Percentiles rank a stretch among this genome's conserved stretches.
These are phyloP conservation scores for Populus nigra DNA, from an alignment of 345 rosid species.

Conservation along the genomic window DNA sequence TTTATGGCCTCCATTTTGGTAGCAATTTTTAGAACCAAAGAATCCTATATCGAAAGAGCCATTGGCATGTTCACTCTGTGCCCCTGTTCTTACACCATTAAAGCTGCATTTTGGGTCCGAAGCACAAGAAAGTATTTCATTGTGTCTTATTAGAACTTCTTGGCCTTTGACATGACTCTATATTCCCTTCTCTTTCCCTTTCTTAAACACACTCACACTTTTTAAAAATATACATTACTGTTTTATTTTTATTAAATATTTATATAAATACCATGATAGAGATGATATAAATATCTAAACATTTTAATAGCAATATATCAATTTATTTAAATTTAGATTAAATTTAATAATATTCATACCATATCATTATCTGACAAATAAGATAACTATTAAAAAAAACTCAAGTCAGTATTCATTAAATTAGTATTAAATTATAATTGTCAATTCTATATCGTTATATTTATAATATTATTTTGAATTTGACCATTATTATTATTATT, in stretches of 20 bases:
- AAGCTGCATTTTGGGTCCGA: constrained; percentile 35
- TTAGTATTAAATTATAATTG: no score
- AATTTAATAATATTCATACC: no score
- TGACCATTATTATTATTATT: background rate
- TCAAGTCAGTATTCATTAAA: rapidly evolving
- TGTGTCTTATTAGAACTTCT: constrained; percentile 14
- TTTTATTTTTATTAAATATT: no score
- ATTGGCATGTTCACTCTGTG: constrained; percentile 9
- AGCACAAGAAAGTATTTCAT: constrained; percentile 21
- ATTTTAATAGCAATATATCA: no score
- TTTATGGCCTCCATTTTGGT: constrained; percentile 38
- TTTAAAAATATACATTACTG: no score
- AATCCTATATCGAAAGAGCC: constrained; percentile 22
- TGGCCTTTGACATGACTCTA: constrained; percentile 14
- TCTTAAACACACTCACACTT: background rate
- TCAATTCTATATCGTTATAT: no score
- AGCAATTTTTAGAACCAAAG: constrained; percentile 29
- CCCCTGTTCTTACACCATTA: constrained; percentile 10
- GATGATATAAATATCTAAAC: no score
- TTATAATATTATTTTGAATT: no score
- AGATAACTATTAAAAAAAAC: no score
- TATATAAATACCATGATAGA: no score
- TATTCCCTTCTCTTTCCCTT: background rate
- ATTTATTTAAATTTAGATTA: no score
- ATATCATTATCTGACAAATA: no score